These are phyloP conservation scores for Crepidotus variabilis DNA, from an alignment of 768 basidiomycete species.

Conservation along the genomic window DNA sequence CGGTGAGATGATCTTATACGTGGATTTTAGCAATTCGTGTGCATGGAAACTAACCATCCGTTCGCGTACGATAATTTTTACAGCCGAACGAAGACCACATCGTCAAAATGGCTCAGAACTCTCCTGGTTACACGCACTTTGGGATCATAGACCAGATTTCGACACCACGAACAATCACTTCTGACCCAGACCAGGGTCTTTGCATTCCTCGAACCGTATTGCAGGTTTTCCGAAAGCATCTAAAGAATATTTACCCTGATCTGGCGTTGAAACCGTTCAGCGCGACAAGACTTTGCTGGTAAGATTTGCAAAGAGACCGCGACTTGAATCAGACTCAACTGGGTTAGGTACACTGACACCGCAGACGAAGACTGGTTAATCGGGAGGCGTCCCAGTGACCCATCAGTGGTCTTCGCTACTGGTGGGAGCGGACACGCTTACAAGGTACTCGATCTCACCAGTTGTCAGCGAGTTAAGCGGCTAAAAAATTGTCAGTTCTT, in stretches of 20 bases:
- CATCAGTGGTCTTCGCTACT: constrained; percentile 74
- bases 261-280: constrained; percentile 70
- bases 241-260: constrained; percentile 68
- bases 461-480: neutral
- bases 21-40: neutral
- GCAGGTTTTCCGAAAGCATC: constrained; percentile 42
- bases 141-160: constrained; percentile 45
- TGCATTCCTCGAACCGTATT: constrained; percentile 62
- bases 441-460: constrained; percentile 49
- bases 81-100: constrained; percentile 68
- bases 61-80: too few species aligned
- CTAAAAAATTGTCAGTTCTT: constrained; percentile 59
- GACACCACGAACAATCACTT: constrained; percentile 69
- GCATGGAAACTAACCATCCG: constrained; percentile 6
- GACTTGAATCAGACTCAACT: constrained; percentile 3
- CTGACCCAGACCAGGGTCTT: constrained; percentile 54
- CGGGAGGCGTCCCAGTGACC: constrained; percentile 57
- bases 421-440: constrained; percentile 87
- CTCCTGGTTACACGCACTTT: constrained; percentile 63
- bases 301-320: constrained; percentile 6
- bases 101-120: constrained; percentile 78
- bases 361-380: constrained; percentile 89
- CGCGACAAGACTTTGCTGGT: constrained; percentile 88
- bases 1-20: constrained; percentile 41
- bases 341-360: constrained; percentile 82